Evolutionary conservation across 2,329 filamentous ascomycete species (phyloP).

Genomic region (Ceratocystis cubensis): DNA sequence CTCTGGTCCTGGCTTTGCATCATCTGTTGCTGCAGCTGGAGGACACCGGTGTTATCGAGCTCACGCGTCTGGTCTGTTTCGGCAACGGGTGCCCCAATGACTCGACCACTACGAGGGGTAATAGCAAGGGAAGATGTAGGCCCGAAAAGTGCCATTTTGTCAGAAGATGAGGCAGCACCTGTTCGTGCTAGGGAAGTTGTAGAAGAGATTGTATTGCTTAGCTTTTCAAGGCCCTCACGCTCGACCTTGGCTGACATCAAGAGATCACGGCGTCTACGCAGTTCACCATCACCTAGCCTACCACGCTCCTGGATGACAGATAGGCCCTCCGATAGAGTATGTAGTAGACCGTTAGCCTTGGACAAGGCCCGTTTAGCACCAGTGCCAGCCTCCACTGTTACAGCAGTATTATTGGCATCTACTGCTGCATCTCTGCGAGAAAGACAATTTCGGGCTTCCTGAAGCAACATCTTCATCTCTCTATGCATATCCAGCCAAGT

Average conservation of each 20-base stretch:
- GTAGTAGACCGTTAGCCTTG: slow-evolving; percentile 51
- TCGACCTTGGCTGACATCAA: slow-evolving; percentile 58
- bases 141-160: slow-evolving; percentile 40
- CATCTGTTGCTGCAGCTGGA: slow-evolving; percentile 61
- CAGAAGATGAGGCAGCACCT: slow-evolving; percentile 36
- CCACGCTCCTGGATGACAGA: slow-evolving; percentile 41
- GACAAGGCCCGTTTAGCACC: slow-evolving; percentile 65
- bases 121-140: slow-evolving; percentile 24
- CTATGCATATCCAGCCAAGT: slow-evolving; percentile 67
- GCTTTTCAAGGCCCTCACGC: slow-evolving; percentile 60
- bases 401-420: slow-evolving; percentile 32
- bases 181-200: slow-evolving; percentile 28
- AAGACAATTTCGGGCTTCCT: slow-evolving; percentile 53
- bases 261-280: slow-evolving; percentile 58
- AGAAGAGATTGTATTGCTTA: slow-evolving; percentile 45
- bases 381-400: slow-evolving; percentile 49
- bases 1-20: slow-evolving; percentile 65
- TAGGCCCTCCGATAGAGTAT: slow-evolving; percentile 53
- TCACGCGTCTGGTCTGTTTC: slow-evolving; percentile 69
- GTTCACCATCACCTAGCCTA: slow-evolving; percentile 59
- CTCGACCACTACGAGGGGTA: slow-evolving; percentile 37
- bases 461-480: slow-evolving; percentile 59
- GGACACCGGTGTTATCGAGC: slow-evolving; percentile 60
- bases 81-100: slow-evolving; percentile 57
- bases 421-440: slow-evolving; percentile 49